A percentile compares a stretch with the other conserved stretches of the same genome.
These are phyloP conservation scores for Cupressus sempervirens DNA, from an alignment of 75 land plant species.

Conservation along the genomic window DNA sequence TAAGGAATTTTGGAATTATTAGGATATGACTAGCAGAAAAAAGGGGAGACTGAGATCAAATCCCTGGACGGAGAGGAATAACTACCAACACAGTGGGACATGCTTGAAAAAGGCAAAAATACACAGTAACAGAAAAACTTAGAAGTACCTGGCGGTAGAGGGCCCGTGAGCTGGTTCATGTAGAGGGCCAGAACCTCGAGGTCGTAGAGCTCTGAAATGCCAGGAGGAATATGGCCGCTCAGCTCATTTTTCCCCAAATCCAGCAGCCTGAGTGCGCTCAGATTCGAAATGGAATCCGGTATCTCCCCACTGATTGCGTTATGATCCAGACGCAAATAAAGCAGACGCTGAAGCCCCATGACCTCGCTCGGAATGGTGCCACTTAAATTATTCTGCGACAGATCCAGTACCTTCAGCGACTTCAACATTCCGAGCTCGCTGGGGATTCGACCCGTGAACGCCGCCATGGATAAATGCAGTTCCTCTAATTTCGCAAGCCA, in stretches of 20 bases:
- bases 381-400: slow-evolving; percentile 65
- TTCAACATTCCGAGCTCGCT: slow-evolving; percentile 32
- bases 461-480: slow-evolving; percentile 33
- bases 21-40: too few species aligned
- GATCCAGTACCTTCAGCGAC: slow-evolving; percentile 42
- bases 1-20: too few species aligned
- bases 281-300: slow-evolving; percentile 49
- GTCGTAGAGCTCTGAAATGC: slow-evolving; percentile 29
- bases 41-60: too few species aligned
- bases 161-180: slow-evolving; percentile 55
- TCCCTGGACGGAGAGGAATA: too few species aligned
- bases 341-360: slow-evolving; percentile 17
- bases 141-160: slow-evolving; percentile 23
- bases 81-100: neutral
- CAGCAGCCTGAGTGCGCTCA: slow-evolving; percentile 29
- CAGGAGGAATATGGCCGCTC: slow-evolving; percentile 46
- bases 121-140: neutral
- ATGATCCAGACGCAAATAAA: slow-evolving; percentile 38
- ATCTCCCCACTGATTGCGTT: slow-evolving; percentile 57
- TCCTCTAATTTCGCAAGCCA: slow-evolving; percentile 39
- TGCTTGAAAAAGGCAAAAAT: slow-evolving; percentile 15
- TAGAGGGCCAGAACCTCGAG: slow-evolving; percentile 60
- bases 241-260: slow-evolving; percentile 42
- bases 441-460: slow-evolving; percentile 53
- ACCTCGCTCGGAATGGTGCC: slow-evolving; percentile 40